Evolutionary conservation across 371 early-diverging fungal genomes (phyloP), one percentile per base, ranked within the genome.

Genomic region (Choanephora cucurbitarum): DNA sequence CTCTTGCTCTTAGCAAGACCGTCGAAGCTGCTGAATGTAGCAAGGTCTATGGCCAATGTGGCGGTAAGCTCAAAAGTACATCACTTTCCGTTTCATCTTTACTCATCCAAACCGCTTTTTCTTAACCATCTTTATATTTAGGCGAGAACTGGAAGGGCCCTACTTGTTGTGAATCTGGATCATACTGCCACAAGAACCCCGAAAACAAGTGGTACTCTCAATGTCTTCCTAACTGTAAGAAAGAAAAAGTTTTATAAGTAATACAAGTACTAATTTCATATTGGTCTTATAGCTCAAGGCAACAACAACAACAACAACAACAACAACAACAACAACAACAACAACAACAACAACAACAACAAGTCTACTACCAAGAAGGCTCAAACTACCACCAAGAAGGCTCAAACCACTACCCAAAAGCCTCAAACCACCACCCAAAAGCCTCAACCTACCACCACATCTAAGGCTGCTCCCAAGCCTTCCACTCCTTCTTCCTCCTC

Each of bases 151-250:
- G 49, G 41, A 57, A 53, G 46, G 70, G 70, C 0, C 55, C 62
- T 32, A 66, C 59, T 3, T 70, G 70, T 50, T 70, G 70, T 47
- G 55, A 58, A 21, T 54, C 57, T 44, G 69, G 69, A 9, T 65
- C 50, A 41, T 41, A 53, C 17, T 69, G 69, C 24, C 44, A 59
- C 32, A 33, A 33, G 17, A 24, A 51, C 13, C 31, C 32, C 24
- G 44, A 41, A 7, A 65, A 64, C 44, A 46, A 24, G 0, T 69
- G 52, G 44, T 69, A 69, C 49, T 62, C 56, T 9, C 69, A 69
- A 55, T 69, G 69, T 49, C 44, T 69, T 13, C 65, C 69, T 4
- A 28, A 24, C 17, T 18, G 34, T 42, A 41, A 19, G 13, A 22
- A 17, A 4, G 10, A 32, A 47, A 5, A 47, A 47, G 13, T 23